Percentiles rank a stretch among this genome's conserved stretches.
Conservation (phyloP, 345 rosid species). For the Citrus medica region DNA sequence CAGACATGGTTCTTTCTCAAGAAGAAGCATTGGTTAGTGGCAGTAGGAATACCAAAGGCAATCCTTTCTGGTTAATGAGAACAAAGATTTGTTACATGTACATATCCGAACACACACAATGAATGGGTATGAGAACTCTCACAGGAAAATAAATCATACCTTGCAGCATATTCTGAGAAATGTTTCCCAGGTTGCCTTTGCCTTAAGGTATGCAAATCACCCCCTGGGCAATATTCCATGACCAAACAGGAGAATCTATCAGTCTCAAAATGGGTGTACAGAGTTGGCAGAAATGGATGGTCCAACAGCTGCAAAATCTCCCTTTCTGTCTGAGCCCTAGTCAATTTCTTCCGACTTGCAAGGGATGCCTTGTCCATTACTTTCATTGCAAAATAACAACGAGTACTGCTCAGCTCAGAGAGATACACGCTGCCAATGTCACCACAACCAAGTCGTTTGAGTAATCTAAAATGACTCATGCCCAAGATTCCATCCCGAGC, state of each 20-base stretch:
- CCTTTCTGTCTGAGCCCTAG: constrained; percentile 94
- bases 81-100: background rate
- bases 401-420: constrained; percentile 87
- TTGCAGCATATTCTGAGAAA: constrained; percentile 96
- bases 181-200: constrained; percentile 97
- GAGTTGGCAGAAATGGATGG: constrained; percentile 95
- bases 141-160: constrained; percentile 45
- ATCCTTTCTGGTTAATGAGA: background rate
- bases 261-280: constrained; percentile 94
- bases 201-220: constrained; percentile 91
- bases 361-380: constrained; percentile 99
- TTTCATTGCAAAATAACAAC: constrained; percentile 91
- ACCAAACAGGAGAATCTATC: constrained; percentile 96
- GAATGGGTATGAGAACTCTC: background rate
- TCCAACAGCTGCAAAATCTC: constrained; percentile 93
- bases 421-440: constrained; percentile 98
- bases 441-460: constrained; percentile 93
- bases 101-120: background rate
- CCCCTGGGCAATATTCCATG: constrained; percentile 98
- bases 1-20: background rate
- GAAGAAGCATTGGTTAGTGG: background rate
- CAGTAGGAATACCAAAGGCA: background rate
- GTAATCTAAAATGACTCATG: constrained; percentile 91
- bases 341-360: constrained; percentile 89
- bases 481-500: constrained; percentile 87